phyloP scores from a whole-genome alignment of 805 yeast species.

The Wickerhamomyces kurtzmanii region DNA sequence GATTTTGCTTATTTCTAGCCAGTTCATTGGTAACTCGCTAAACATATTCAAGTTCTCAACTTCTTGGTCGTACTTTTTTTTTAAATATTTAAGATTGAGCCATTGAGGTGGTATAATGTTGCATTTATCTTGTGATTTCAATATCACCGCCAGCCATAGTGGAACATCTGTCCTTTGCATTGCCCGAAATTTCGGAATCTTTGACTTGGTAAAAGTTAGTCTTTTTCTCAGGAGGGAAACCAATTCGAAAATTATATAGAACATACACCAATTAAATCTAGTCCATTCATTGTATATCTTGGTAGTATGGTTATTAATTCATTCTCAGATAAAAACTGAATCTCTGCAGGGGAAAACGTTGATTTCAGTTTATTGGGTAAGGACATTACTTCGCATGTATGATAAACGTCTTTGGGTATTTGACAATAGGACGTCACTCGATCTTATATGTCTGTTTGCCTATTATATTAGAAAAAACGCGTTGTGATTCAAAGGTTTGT shows the following conservation, averaged over 20 bases:
- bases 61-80: constrained; percentile 58
- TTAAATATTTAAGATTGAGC: constrained; percentile 51
- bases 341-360: constrained; percentile 65
- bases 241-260: constrained; percentile 2
- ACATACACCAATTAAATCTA: constrained; percentile 55
- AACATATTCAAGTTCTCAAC: constrained; percentile 46
- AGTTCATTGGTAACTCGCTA: constrained; percentile 71
- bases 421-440: no score
- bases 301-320: constrained; percentile 70
- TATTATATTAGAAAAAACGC: no score
- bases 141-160: constrained; percentile 76
- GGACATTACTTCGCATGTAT: constrained; percentile 34
- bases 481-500: no score
- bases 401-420: no score
- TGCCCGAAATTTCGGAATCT: constrained; percentile 51
- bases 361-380: constrained; percentile 43
- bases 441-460: no score
- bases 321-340: constrained; percentile 80
- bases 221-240: constrained; percentile 2
- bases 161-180: constrained; percentile 66
- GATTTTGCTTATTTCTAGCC: constrained; percentile 76
- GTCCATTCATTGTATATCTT: constrained; percentile 56
- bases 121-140: constrained; percentile 81
- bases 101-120: constrained; percentile 80
- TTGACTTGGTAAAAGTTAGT: constrained; percentile 24